phyloP scores from a whole-genome alignment of 176 grass and related monocot species.

The Carex scoparia region DNA sequence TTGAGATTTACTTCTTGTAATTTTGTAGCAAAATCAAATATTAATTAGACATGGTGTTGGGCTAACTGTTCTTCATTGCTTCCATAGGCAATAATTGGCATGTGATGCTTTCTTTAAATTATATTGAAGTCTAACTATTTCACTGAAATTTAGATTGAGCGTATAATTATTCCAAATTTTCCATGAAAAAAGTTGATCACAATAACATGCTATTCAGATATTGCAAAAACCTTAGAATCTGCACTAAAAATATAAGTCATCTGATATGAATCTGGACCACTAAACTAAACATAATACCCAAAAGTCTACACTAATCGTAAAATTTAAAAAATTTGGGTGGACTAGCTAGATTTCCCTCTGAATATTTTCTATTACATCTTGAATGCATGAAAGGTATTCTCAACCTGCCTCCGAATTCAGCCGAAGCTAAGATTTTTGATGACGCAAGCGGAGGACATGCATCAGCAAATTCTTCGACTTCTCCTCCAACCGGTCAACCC shows the following conservation, averaged over 20 bases:
- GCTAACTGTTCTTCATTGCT: background rate
- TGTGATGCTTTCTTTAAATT: background rate
- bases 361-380: background rate
- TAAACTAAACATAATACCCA: background rate
- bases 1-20: background rate
- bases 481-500: background rate
- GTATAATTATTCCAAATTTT: too few relatives aligned
- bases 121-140: background rate
- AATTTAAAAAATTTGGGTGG: background rate
- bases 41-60: background rate
- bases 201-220: too few relatives aligned
- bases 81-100: background rate
- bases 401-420: slow-evolving; percentile 25
- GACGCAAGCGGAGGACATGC: background rate
- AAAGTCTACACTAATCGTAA: background rate
- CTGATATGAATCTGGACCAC: background rate
- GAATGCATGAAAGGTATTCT: slow-evolving; percentile 28
- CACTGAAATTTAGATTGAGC: background rate
- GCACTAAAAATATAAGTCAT: background rate
- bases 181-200: background rate
- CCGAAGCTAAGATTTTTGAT: slow-evolving; percentile 25
- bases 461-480: background rate
- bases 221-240: background rate
- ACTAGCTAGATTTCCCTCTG: background rate
- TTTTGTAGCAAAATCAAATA: background rate